A percentile compares a stretch with the other conserved stretches of the same genome.
Conservation (phyloP, 495 filamentous ascomycete genomes). For the Penicillium diatomitis region DNA sequence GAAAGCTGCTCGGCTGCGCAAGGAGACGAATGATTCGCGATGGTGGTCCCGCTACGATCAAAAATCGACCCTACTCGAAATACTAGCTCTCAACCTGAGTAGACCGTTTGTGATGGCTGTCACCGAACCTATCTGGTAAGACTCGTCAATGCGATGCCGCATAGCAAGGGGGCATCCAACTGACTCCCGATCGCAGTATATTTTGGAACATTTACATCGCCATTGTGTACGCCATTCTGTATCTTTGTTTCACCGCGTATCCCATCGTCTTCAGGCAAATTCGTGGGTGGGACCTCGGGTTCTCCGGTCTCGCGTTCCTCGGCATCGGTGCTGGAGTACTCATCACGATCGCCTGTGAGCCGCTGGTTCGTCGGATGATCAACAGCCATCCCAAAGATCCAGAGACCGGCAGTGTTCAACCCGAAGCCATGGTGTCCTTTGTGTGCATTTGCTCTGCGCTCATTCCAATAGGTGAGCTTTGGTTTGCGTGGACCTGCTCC, state of each 20-base stretch:
- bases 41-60: conserved; percentile 74
- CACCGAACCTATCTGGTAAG: conserved; percentile 74
- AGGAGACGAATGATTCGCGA: conserved; percentile 63
- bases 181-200: conserved; percentile 28
- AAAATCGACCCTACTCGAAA: conserved; percentile 40
- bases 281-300: conserved; percentile 59
- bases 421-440: conserved; percentile 66
- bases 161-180: neutral
- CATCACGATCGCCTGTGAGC: conserved; percentile 56
- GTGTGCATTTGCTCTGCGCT: conserved; percentile 62
- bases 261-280: conserved; percentile 67
- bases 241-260: conserved; percentile 77
- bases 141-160: neutral
- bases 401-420: conserved; percentile 52
- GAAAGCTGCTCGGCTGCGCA: conserved; percentile 59
- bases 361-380: conserved; percentile 63
- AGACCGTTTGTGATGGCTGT: conserved; percentile 70
- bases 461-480: conserved; percentile 62
- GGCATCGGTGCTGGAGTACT: conserved; percentile 70
- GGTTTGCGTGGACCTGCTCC: conserved; percentile 74
- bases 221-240: conserved; percentile 61
- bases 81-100: conserved; percentile 62
- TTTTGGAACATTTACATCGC: conserved; percentile 73
- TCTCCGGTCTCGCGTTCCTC: conserved; percentile 63
- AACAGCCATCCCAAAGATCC: conserved; percentile 60